phyloP scores from a whole-genome alignment of 768 basidiomycete genomes.

The Boletus rubescentipes region DNA sequence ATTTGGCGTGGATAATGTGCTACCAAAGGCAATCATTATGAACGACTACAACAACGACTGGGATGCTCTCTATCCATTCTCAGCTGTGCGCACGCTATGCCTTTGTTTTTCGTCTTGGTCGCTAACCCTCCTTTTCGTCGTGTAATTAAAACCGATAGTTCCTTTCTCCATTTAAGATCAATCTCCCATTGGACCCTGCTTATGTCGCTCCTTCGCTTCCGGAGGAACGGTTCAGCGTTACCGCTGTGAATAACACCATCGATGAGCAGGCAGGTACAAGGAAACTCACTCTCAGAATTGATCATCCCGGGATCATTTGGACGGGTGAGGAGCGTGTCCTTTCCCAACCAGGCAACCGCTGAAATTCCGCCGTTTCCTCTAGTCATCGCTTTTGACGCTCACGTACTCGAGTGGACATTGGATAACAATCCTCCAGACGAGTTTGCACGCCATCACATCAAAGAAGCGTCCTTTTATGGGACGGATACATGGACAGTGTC shows the following conservation, averaged over 20 bases:
- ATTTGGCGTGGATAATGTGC: constrained; percentile 50
- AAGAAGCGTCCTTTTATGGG: constrained; percentile 87
- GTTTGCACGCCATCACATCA: constrained; percentile 81
- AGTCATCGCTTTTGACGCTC: constrained; percentile 90
- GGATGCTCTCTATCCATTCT: constrained; percentile 84
- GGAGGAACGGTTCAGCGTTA: constrained; percentile 49
- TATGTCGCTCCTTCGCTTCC: constrained; percentile 53
- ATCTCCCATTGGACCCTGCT: constrained; percentile 48
- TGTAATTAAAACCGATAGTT: constrained; percentile 47
- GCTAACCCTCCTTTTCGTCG: not conserved
- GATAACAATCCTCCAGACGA: constrained; percentile 78
- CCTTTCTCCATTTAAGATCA: constrained; percentile 79
- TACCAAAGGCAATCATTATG: constrained; percentile 53
- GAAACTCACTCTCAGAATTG: constrained; percentile 63
- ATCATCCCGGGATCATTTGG: constrained; percentile 86
- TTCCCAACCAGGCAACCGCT: not conserved
- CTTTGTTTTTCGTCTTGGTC: not conserved
- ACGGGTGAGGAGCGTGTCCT: constrained; percentile 49
- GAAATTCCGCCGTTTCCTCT: not conserved
- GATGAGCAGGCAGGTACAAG: constrained; percentile 63
- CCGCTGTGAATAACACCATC: constrained; percentile 54
- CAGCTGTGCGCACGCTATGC: constrained; percentile 46
- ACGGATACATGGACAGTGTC: constrained; percentile 71
- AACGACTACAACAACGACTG: constrained; percentile 83
- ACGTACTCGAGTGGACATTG: constrained; percentile 82